These are phyloP conservation scores for Cladorrhinum sp. DNA, from an alignment of 2,329 filamentous ascomycete genomes.

Conservation along the genomic window DNA sequence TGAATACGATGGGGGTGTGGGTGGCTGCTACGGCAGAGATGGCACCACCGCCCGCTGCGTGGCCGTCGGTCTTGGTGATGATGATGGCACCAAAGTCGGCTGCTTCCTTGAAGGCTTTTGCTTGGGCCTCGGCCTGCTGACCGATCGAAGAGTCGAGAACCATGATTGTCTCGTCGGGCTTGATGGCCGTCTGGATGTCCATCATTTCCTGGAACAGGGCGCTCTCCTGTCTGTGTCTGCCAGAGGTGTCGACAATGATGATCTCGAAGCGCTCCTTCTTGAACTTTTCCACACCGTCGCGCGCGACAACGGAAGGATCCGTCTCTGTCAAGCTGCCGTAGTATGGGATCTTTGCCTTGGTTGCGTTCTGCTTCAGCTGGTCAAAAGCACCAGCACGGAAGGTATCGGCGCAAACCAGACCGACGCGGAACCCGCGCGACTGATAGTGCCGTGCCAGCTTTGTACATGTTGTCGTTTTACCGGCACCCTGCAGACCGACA, in stretches of 20 bases:
- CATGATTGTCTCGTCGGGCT: slow-evolving; percentile 96
- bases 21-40: slow-evolving; percentile 97
- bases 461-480: slow-evolving; percentile 97
- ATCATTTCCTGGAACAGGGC: slow-evolving; percentile 97
- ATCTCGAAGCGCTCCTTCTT: slow-evolving; percentile 98
- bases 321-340: slow-evolving; percentile 96
- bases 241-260: slow-evolving; percentile 97
- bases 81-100: slow-evolving; percentile 98
- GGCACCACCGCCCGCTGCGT: slow-evolving; percentile 91
- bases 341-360: slow-evolving; percentile 98
- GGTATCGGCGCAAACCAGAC: slow-evolving; percentile 94
- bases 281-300: slow-evolving; percentile 97
- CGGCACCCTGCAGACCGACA: slow-evolving; percentile 93
- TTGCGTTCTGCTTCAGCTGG: slow-evolving; percentile 97
- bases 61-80: slow-evolving; percentile 97
- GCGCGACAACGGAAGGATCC: slow-evolving; percentile 87
- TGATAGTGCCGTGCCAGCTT: slow-evolving; percentile 96
- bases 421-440: slow-evolving; percentile 86
- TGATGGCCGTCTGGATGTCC: slow-evolving; percentile 88
- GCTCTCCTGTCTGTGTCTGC: slow-evolving; percentile 89
- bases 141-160: slow-evolving; percentile 95
- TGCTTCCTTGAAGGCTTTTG: slow-evolving; percentile 94
- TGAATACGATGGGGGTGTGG: slow-evolving; percentile 94
- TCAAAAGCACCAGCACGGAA: slow-evolving; percentile 98
- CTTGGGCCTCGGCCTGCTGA: slow-evolving; percentile 91